Conservation (phyloP, 2,329 filamentous ascomycete genomes). For the Cladosporium sp. region DNA sequence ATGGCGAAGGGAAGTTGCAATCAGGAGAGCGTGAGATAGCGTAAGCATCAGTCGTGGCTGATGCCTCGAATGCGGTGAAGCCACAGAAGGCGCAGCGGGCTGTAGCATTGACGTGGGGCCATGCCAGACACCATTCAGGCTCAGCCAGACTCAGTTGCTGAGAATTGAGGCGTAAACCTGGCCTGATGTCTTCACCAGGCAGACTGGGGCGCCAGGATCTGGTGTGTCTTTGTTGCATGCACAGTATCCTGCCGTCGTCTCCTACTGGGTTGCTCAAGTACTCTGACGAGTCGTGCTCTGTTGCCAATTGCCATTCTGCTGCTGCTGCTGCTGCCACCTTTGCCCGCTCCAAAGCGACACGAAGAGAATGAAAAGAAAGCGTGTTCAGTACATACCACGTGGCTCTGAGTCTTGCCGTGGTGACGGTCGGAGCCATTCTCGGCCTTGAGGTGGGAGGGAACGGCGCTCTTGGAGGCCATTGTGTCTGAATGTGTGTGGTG, state of each 20-base stretch:
- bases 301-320: conserved; percentile 6
- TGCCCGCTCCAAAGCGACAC: not conserved
- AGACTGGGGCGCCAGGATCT: not conserved
- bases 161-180: not conserved
- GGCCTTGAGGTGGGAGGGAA: conserved; percentile 83
- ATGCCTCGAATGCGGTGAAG: conserved; percentile 8
- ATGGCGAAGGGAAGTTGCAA: not conserved
- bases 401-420: conserved; percentile 81
- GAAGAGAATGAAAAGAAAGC: not conserved
- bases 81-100: not conserved
- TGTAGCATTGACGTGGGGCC: not conserved
- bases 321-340: conserved; percentile 7
- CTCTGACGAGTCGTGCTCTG: not conserved
- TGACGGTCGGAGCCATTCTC: conserved; percentile 57
- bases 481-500: conserved; percentile 16
- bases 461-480: conserved; percentile 62
- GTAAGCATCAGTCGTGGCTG: conserved; percentile 6
- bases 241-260: not conserved
- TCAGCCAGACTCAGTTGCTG: not conserved
- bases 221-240: not conserved
- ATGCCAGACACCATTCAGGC: not conserved
- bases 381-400: conserved; percentile 67
- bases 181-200: not conserved
- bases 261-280: not conserved
- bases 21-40: not conserved